phyloP scores from a whole-genome alignment of 2,329 filamentous ascomycete genomes.

The Clonostachys byssicola region DNA sequence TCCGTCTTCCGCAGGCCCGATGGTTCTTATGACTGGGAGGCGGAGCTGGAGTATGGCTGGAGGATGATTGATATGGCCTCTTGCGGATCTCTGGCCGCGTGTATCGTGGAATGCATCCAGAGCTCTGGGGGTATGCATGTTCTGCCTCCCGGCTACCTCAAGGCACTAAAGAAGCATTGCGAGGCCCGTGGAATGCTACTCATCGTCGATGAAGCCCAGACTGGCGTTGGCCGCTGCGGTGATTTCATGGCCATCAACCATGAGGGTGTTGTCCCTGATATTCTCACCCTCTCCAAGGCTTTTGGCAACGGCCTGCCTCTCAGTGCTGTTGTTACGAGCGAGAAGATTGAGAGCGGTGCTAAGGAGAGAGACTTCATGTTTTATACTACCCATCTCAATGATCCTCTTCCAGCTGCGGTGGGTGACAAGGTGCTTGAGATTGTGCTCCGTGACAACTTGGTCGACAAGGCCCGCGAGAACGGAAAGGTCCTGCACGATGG shows the following conservation, averaged over 20 bases:
- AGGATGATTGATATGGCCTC: constrained; percentile 54
- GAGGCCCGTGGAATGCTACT: constrained; percentile 53
- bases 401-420: constrained; percentile 55
- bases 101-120: constrained; percentile 60
- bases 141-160: constrained; percentile 54
- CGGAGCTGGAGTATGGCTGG: constrained; percentile 58
- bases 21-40: constrained; percentile 58
- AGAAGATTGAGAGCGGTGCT: constrained; percentile 43
- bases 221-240: constrained; percentile 51
- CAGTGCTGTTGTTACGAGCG: constrained; percentile 50
- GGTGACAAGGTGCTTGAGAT: constrained; percentile 60
- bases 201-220: constrained; percentile 60
- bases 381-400: constrained; percentile 60
- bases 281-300: constrained; percentile 57
- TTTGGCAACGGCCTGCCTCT: constrained; percentile 57
- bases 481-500: constrained; percentile 42
- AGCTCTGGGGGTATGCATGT: constrained; percentile 56
- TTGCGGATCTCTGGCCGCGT: constrained; percentile 57
- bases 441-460: constrained; percentile 49
- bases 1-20: constrained; percentile 55
- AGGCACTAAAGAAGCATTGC: constrained; percentile 49
- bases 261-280: constrained; percentile 50
- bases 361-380: constrained; percentile 47
- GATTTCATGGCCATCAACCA: constrained; percentile 56
- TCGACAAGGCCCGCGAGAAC: constrained; percentile 33